Evolutionary conservation across 306 rosid genomes (phyloP), one percentile per base, ranked within the genome.

Genomic region (Pueraria montana): DNA sequence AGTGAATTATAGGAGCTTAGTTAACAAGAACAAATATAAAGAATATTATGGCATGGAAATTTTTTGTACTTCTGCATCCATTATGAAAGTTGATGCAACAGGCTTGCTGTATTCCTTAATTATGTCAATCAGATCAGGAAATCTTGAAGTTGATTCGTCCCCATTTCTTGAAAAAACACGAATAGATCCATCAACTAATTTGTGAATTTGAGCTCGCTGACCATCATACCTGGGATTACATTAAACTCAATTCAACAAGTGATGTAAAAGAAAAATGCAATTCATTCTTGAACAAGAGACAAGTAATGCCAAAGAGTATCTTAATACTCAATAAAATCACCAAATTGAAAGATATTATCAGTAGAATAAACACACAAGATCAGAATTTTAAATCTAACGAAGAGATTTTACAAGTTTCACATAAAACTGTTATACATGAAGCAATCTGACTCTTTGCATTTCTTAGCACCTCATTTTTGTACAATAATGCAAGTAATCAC

Each of bases 181-280:
- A 83, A 92, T 17, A 6, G 96, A 89, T 65, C 97, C 98, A 89
- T 92, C 94, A 72, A 20, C 83, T 86, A 90, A 84, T 87, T 83
- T 94, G 87, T 94, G 98, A 90, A 94, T 89, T 88, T 94, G 98
- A 46, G 97, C 98, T 78, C 98, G 93, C 88, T 94, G 98, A 49
- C 98, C 98, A 87, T 94, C 98, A 80, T 94, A 94, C 84, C 98
- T 94, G 83, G 74, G 81, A 88, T 78, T 82, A 65, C 74, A 83
- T 34, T 38, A 13, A 53, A 80, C 40, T 74, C 71, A 65, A 72
- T 46, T 66, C 27, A 76, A 80, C 42, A 78, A 30, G 59, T 83
- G 5, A 40, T 11, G 52, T 27, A 42, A 72, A 65, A 88, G 23
- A 68, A 45, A 64, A 76, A 76, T 55, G 74, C 2, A 12, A 59